Evolutionary conservation across 2,329 filamentous ascomycete genomes (phyloP).

Genomic region (Cytospora piceicola): DNA sequence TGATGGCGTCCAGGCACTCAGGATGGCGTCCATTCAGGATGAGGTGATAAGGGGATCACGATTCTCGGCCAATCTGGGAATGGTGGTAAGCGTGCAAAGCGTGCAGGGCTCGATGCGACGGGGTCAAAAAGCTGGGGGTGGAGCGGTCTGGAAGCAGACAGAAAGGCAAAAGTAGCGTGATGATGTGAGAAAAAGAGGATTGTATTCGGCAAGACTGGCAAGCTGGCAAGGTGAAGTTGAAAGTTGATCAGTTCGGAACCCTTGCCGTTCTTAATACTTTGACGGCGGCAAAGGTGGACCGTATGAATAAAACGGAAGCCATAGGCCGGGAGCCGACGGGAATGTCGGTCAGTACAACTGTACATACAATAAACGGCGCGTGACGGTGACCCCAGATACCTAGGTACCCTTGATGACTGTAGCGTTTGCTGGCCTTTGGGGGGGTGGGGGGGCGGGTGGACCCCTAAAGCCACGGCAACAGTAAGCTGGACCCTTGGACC

Average conservation of each 20-base stretch:
- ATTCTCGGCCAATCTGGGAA: conserved; percentile 1
- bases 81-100: background rate
- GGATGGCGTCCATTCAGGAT: background rate
- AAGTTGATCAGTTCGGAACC: too few species aligned
- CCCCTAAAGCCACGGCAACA: too few species aligned
- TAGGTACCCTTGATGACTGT: too few species aligned
- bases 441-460: too few species aligned
- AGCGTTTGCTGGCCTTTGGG: too few species aligned
- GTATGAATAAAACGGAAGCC: background rate
- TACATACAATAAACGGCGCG: background rate
- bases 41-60: background rate
- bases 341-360: background rate
- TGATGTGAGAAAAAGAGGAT: background rate
- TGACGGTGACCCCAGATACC: too few species aligned
- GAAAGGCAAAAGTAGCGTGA: background rate
- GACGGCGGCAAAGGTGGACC: background rate
- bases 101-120: too few species aligned
- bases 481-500: too few species aligned
- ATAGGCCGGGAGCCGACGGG: too few species aligned
- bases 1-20: conserved; percentile 1
- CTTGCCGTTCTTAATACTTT: background rate
- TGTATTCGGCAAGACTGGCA: background rate
- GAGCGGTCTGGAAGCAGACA: conserved; percentile 5
- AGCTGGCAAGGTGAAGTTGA: background rate
- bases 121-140: background rate